These are phyloP conservation scores for Mimosa pudica DNA, from an alignment of 306 rosid species.

Conservation along the genomic window DNA sequence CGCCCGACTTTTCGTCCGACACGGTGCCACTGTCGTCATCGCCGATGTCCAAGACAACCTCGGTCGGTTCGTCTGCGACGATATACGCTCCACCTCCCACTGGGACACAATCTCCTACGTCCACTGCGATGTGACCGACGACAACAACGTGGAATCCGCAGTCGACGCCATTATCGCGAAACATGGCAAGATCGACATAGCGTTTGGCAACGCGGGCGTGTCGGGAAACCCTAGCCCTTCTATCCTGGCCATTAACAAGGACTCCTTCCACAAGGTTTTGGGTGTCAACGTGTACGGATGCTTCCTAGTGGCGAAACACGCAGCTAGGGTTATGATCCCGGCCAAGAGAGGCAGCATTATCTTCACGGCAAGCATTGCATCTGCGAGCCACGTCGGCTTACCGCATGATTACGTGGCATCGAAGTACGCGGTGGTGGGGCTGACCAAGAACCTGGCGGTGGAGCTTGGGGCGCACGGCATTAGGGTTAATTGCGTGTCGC, in stretches of 20 bases:
- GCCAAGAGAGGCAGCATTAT: conserved; percentile 46
- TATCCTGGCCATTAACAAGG: conserved; percentile 26
- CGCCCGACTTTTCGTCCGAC: conserved; percentile 45
- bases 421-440: conserved; percentile 65
- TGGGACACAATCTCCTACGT: conserved; percentile 24
- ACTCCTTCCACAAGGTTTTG: conserved; percentile 46
- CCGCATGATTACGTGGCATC: conserved; percentile 52
- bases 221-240: conserved; percentile 24
- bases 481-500: conserved; percentile 65
- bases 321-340: conserved; percentile 57
- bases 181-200: conserved; percentile 52
- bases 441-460: conserved; percentile 54
- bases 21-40: conserved; percentile 57
- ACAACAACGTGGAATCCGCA: conserved; percentile 40
- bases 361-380: conserved; percentile 49
- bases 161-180: conserved; percentile 41
- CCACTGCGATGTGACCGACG: conserved; percentile 55
- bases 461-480: conserved; percentile 64
- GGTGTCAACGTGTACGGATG: conserved; percentile 56
- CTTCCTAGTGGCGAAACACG: conserved; percentile 59
- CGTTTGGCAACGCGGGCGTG: conserved; percentile 61
- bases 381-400: conserved; percentile 34
- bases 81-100: neutral
- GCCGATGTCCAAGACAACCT: conserved; percentile 65
- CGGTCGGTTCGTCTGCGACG: conserved; percentile 44